A percentile compares a stretch with the other conserved stretches of the same genome.
These are phyloP conservation scores for baker's yeast (Saccharomyces cerevisiae) DNA, from an alignment of 805 yeast species.

Conservation along the genomic window DNA sequence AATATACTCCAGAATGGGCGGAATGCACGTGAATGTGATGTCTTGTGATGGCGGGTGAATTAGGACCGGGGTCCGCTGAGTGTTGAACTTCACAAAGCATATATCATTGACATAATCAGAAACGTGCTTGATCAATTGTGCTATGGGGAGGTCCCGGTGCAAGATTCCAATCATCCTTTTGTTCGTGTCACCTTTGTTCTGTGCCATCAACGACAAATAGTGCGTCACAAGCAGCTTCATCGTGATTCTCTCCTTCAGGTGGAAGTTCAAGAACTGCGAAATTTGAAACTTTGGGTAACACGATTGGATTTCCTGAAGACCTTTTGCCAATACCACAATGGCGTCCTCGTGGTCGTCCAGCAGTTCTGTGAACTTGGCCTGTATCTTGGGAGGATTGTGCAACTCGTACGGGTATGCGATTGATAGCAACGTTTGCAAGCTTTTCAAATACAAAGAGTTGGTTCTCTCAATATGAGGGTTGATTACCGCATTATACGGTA, in stretches of 20 bases:
- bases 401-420: slow-evolving; percentile 38
- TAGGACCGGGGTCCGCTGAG: slow-evolving; percentile 18
- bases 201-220: slow-evolving; percentile 56
- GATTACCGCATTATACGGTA: slow-evolving; percentile 78
- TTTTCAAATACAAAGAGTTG: slow-evolving; percentile 62
- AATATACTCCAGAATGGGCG: slow-evolving; percentile 81
- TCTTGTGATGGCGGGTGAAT: slow-evolving; percentile 21
- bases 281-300: slow-evolving; percentile 41
- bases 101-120: slow-evolving; percentile 75
- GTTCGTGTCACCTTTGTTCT: slow-evolving; percentile 14
- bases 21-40: slow-evolving; percentile 70
- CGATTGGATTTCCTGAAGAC: slow-evolving; percentile 51
- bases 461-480: slow-evolving; percentile 81
- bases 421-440: slow-evolving; percentile 46
- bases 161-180: slow-evolving; percentile 53
- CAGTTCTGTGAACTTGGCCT: slow-evolving; percentile 46
- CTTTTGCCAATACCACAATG: slow-evolving; percentile 70
- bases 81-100: slow-evolving; percentile 76
- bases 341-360: slow-evolving; percentile 79
- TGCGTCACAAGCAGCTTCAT: slow-evolving; percentile 84
- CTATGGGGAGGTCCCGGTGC: slow-evolving; percentile 56
- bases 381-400: slow-evolving; percentile 48
- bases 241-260: slow-evolving; percentile 74
- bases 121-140: slow-evolving; percentile 53
- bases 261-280: slow-evolving; percentile 60